Evolutionary conservation across 768 basidiomycete species (phyloP).

Genomic region (Mycena sanguinolenta): DNA sequence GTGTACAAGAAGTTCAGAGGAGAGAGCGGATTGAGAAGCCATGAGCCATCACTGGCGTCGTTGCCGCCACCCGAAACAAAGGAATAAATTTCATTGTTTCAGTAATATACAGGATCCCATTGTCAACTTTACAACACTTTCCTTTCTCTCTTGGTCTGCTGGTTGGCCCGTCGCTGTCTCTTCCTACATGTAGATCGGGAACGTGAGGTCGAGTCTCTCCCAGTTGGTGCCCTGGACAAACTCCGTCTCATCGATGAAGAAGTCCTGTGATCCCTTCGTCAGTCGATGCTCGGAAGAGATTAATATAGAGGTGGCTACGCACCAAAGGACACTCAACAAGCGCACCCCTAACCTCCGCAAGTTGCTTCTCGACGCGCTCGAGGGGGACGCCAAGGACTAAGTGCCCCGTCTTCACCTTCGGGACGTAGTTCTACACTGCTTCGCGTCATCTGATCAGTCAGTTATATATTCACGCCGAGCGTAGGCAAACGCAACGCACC

Average conservation of each 20-base stretch:
- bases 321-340: slow-evolving; percentile 86
- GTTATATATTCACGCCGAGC: no score
- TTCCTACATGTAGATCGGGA: slow-evolving; percentile 82
- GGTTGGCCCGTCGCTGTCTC: background rate
- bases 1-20: no score
- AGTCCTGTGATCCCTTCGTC: slow-evolving; percentile 69
- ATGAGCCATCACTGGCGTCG: no score
- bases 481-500: no score
- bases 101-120: no score
- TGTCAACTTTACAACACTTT: no score
- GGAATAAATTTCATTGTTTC: no score
- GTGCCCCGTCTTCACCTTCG: slow-evolving; percentile 85
- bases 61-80: no score
- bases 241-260: slow-evolving; percentile 84
- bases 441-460: no score
- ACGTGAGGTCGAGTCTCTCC: slow-evolving; percentile 79
- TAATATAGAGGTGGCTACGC: slow-evolving; percentile 41
- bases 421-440: slow-evolving; percentile 82
- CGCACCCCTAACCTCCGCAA: slow-evolving; percentile 76
- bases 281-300: background rate
- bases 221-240: slow-evolving; percentile 81
- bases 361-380: slow-evolving; percentile 79
- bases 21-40: no score
- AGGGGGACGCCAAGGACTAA: slow-evolving; percentile 79
- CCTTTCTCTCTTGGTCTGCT: no score